phyloP scores from a whole-genome alignment of 1,284 basidiomycete species.

The Coniophora puteana region DNA sequence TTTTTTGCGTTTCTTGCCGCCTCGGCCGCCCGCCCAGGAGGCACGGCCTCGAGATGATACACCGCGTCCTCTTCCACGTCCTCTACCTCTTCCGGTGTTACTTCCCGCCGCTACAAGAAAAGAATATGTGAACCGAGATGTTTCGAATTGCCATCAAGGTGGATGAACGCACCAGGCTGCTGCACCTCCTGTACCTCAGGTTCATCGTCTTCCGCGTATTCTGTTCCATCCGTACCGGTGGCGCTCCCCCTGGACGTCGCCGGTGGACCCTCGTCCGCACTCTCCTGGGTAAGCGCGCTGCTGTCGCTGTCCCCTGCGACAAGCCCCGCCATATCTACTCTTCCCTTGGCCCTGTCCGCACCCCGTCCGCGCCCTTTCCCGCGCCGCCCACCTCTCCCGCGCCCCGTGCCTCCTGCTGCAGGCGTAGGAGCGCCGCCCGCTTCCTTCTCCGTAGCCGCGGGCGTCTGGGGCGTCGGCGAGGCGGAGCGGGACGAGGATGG shows the following conservation, averaged over 20 bases:
- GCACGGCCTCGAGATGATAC: conserved; percentile 22
- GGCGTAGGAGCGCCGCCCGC: too few relatives aligned
- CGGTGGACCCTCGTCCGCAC: conserved; percentile 59
- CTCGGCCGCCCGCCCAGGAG: conserved; percentile 19
- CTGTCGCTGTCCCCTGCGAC: conserved; percentile 77
- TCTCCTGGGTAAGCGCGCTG: conserved; percentile 75
- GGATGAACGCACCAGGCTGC: conserved; percentile 45
- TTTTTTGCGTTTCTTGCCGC: conserved; percentile 27
- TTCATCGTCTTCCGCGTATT: conserved; percentile 59
- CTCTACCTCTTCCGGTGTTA: too few relatives aligned
- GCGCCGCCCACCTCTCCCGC: conserved; percentile 22
- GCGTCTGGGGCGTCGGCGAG: conserved; percentile 25
- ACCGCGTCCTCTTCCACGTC: conserved; percentile 20
- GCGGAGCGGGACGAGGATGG: conserved; percentile 54
- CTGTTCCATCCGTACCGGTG: conserved; percentile 71
- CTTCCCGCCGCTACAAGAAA: too few relatives aligned
- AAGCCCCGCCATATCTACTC: conserved; percentile 65
- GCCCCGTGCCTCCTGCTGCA: conserved; percentile 14
- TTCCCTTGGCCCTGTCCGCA: too few relatives aligned
- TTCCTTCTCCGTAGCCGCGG: conserved; percentile 24
- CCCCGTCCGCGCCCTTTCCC: conserved; percentile 24
- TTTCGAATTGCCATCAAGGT: conserved; percentile 12
- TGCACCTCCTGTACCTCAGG: conserved; percentile 49
- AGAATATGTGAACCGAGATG: conserved; percentile 11
- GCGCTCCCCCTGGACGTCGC: conserved; percentile 58